These are phyloP conservation scores for Ochetophila trinervis DNA, from an alignment of 306 rosid genomes.

Conservation along the genomic window DNA sequence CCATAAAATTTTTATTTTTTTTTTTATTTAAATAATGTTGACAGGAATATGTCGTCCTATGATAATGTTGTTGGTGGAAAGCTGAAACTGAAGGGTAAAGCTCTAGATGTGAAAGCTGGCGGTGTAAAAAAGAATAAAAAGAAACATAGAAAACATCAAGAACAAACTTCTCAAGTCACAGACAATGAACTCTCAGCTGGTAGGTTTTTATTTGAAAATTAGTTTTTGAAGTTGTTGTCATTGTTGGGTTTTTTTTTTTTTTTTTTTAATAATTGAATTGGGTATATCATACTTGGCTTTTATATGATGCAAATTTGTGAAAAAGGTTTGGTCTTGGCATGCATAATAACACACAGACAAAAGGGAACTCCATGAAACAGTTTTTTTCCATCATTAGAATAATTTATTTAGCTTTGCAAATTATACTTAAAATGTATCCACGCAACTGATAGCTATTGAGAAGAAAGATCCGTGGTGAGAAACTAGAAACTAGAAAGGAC, in stretches of 20 bases:
- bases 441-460: too few species aligned
- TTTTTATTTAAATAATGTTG: neutral
- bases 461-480: too few species aligned
- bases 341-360: too few species aligned
- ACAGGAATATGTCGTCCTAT: slow-evolving; percentile 60
- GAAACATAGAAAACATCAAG: slow-evolving; percentile 58
- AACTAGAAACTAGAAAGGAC: too few species aligned
- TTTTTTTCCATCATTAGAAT: too few species aligned
- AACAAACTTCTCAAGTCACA: slow-evolving; percentile 40
- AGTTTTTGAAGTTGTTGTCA: too few species aligned
- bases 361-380: too few species aligned
- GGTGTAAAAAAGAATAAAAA: slow-evolving; percentile 85
- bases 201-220: slow-evolving; percentile 24
- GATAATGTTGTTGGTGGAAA: slow-evolving; percentile 94
- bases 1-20: neutral
- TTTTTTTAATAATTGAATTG: neutral
- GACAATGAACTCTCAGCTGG: slow-evolving; percentile 58
- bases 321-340: too few species aligned
- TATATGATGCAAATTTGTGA: slow-evolving; percentile 2
- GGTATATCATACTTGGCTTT: neutral
- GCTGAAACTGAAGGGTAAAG: slow-evolving; percentile 98
- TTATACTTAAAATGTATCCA: neutral
- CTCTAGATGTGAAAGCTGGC: slow-evolving; percentile 87
- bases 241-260: too few species aligned
- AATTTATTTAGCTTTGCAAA: neutral